phyloP scores from a whole-genome alignment of 1,284 basidiomycete genomes.

The Sanghuangporus sanghuang region DNA sequence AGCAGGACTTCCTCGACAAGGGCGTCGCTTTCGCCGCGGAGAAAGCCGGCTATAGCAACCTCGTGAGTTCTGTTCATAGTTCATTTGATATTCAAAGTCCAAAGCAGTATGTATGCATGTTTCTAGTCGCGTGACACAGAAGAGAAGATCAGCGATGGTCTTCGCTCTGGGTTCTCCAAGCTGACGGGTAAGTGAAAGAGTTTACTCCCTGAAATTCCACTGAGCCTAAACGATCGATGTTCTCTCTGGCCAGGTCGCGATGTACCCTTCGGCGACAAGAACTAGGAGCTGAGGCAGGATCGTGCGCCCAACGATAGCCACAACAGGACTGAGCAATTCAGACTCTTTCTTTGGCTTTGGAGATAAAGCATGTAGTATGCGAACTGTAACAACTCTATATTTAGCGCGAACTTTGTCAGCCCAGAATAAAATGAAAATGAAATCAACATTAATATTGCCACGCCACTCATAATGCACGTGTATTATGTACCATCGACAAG shows the following conservation, averaged over 20 bases:
- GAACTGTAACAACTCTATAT: too few species aligned
- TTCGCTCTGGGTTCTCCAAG: slow-evolving; percentile 1
- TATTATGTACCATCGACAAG: too few species aligned
- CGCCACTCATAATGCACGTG: too few species aligned
- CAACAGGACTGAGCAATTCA: too few species aligned
- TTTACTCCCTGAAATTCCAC: background rate
- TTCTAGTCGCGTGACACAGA: background rate
- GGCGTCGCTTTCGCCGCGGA: slow-evolving; percentile 3
- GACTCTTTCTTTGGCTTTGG: too few species aligned
- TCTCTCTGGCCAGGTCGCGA: background rate
- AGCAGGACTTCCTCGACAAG: slow-evolving; percentile 7
- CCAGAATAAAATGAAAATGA: too few species aligned
- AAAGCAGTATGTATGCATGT: background rate
- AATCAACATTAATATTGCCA: too few species aligned
- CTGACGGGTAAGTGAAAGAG: background rate
- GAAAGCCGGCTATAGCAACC: slow-evolving; percentile 4
- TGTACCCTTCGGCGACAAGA: background rate
- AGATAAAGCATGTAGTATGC: too few species aligned
- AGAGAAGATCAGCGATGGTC: background rate
- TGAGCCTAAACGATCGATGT: background rate
- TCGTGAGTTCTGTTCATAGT: slow-evolving; percentile 1
- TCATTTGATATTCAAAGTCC: background rate
- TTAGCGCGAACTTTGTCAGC: too few species aligned
- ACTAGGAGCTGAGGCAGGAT: background rate
- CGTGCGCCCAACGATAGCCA: background rate